phyloP scores from a whole-genome alignment of 1,139 yeast species.

The Taphrina communis region DNA sequence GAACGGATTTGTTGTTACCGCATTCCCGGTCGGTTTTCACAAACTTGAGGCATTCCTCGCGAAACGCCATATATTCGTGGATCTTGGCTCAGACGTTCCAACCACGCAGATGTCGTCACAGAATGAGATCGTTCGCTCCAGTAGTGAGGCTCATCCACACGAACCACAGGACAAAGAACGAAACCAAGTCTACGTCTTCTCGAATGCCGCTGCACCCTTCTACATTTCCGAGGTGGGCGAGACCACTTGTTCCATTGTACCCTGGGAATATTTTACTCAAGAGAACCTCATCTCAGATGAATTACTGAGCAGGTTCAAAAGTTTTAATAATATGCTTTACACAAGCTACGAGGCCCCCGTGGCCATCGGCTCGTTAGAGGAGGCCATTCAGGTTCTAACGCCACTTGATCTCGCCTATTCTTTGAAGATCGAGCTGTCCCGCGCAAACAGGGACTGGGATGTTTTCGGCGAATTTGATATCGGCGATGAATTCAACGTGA shows the following conservation, averaged over 20 bases:
- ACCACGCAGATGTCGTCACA: too few relatives aligned
- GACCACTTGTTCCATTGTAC: background rate
- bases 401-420: background rate
- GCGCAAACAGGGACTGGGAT: background rate
- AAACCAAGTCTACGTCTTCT: background rate
- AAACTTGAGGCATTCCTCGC: background rate
- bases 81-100: background rate
- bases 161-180: background rate
- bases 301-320: background rate
- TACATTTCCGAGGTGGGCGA: background rate
- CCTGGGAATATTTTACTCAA: background rate
- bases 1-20: background rate
- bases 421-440: background rate
- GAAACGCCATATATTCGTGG: background rate
- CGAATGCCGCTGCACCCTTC: background rate
- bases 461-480: background rate
- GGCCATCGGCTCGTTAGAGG: background rate
- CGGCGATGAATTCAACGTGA: too few relatives aligned
- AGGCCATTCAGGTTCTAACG: background rate
- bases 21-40: background rate
- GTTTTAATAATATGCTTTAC: background rate
- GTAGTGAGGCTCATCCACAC: background rate
- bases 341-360: background rate
- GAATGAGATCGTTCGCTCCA: too few relatives aligned
- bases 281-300: background rate